Base-by-base conservation (phyloP, 176 grass and related monocot species). In the Juncus effusus region DNA sequence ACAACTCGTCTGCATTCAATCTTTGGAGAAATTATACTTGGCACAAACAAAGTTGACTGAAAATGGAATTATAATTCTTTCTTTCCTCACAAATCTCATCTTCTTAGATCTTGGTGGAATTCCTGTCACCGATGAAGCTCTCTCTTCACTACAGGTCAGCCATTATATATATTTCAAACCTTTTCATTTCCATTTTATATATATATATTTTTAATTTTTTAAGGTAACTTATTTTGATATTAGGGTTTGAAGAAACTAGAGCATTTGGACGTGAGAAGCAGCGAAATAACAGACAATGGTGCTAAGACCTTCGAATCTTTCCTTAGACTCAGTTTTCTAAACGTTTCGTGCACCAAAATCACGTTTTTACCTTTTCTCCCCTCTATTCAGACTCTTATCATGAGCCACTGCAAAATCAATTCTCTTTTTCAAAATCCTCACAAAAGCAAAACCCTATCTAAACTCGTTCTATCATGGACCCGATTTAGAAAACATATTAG, bases 241-340 rank as follows among this genome's bases (percentile, higher is more conserved):
- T 63, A 94, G 90, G 85, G 79, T 64, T 64, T 94, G 64, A 86
- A 71, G 72, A 42, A 6, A 12, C 78, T 95, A 10, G 79, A 95
- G 56, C 68, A 89, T 42, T 73, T 95, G 78, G 85, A 95, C 74
- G 45, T 95, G 60, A 88, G 90, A 85, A 79, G 90, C 63, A 95
- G 82, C 77, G 69, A 83, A 80, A 75, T 70, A 68, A 74, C 79
- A 38, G 77, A 85, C 38, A 67, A 72, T 36, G 84, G 90, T 77
- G 81, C 70, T 85, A 69, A 64, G 38, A 10, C 65, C 35, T 77
- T 95, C 54, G 42, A 70, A 16, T 62, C 36, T 6, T 95, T 86
- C 82, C 67, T 66, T 76, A 69, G 59, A 59, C 77, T 95, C 69
- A 80, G 64, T 35, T 95, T 83, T 62, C 49, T 95, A 51, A 95